Conservation (phyloP, 352 stramenopile genomes). For the Phytophthora pisi region DNA sequence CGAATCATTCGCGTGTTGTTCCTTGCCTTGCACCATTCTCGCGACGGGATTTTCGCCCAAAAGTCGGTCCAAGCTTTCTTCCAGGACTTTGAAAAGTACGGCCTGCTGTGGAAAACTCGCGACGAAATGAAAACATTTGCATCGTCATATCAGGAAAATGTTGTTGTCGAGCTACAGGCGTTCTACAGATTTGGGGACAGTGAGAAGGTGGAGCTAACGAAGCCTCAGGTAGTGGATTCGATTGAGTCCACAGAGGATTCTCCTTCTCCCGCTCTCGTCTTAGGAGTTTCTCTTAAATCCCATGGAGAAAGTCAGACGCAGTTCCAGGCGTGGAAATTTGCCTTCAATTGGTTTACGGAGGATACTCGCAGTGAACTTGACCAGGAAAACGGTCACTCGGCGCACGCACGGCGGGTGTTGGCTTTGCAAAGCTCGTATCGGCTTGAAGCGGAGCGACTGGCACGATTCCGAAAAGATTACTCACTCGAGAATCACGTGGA, state of each 20-base stretch:
- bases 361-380: not conserved
- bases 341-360: slow-evolving; percentile 10
- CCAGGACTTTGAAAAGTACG: slow-evolving; percentile 13
- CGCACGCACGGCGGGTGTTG: slow-evolving; percentile 11
- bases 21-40: slow-evolving; percentile 7
- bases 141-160: slow-evolving; percentile 23
- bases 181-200: slow-evolving; percentile 21
- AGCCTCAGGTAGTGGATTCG: not conserved
- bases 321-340: slow-evolving; percentile 30
- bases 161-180: slow-evolving; percentile 1
- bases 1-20: slow-evolving; percentile 20
- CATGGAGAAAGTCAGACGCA: not conserved
- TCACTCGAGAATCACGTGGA: not conserved
- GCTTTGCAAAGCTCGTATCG: slow-evolving; percentile 22
- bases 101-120: slow-evolving; percentile 13
- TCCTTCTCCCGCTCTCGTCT: not conserved
- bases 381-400: not conserved
- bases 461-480: slow-evolving; percentile 10
- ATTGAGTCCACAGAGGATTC: not conserved
- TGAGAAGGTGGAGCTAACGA: slow-evolving; percentile 18
- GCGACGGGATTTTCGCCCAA: slow-evolving; percentile 25
- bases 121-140: slow-evolving; percentile 24
- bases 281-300: slow-evolving; percentile 16
- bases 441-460: slow-evolving; percentile 17
- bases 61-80: slow-evolving; percentile 25